These are phyloP conservation scores for Microbotryum violaceum DNA, from an alignment of 1,284 basidiomycete species.

Conservation along the genomic window DNA sequence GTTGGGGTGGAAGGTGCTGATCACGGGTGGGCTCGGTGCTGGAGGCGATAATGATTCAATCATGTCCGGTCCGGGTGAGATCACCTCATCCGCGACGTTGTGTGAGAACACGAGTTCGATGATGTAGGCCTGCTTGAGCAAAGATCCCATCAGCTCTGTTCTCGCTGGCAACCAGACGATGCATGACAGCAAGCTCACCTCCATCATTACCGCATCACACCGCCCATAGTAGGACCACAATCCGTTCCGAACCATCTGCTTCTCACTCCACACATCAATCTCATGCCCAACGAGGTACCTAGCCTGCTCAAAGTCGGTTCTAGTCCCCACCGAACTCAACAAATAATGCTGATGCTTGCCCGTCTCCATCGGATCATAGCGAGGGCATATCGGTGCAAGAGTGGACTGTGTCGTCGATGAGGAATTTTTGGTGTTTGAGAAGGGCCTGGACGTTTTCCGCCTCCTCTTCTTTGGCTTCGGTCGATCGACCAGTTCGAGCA, in stretches of 20 bases:
- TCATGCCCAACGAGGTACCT: conserved; percentile 19
- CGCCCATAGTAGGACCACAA: conserved; percentile 25
- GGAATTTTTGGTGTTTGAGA: conserved; percentile 4
- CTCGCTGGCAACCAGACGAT: neutral
- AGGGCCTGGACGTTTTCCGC: neutral
- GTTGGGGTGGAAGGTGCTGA: neutral
- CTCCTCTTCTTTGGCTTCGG: neutral
- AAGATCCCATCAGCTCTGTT: neutral
- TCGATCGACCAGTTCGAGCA: conserved; percentile 45
- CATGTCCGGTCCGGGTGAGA: neutral
- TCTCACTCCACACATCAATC: conserved; percentile 8
- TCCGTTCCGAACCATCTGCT: conserved; percentile 18
- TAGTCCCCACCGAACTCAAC: conserved; percentile 11
- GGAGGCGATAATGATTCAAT: neutral
- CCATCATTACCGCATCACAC: conserved; percentile 24
- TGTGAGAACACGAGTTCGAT: conserved; percentile 31
- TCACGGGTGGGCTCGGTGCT: neutral
- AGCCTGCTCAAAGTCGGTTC: conserved; percentile 34
- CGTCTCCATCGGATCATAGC: conserved; percentile 18
- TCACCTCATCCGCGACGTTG: conserved; percentile 13
- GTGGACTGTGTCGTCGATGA: neutral
- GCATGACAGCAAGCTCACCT: conserved; percentile 21
- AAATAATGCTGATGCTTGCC: conserved; percentile 11
- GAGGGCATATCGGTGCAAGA: conserved; percentile 13
- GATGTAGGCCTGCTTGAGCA: conserved; percentile 18